Conservation (phyloP, 495 filamentous ascomycete genomes). For the Trichoderma asperelloides region DNA sequence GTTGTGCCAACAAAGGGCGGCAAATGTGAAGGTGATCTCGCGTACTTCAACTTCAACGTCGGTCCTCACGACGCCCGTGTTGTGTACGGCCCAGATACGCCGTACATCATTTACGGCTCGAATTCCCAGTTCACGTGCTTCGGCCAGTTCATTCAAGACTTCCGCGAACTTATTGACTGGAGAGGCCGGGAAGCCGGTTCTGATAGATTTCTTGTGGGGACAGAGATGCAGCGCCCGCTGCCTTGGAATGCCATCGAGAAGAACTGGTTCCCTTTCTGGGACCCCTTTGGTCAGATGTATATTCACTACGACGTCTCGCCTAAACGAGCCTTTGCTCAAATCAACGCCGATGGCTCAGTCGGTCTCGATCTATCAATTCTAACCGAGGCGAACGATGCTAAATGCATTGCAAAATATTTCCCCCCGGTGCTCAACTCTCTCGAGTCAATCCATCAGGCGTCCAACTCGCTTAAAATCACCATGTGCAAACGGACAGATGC, state of each 20-base stretch:
- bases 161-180: constrained; percentile 38
- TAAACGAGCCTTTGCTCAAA: constrained; percentile 33
- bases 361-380: constrained; percentile 30
- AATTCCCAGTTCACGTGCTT: constrained; percentile 43
- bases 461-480: constrained; percentile 45
- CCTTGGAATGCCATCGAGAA: constrained; percentile 37
- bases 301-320: constrained; percentile 42
- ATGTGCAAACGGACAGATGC: constrained; percentile 40
- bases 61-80: constrained; percentile 46
- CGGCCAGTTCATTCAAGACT: constrained; percentile 43
- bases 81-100: constrained; percentile 39
- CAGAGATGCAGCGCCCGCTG: constrained; percentile 38
- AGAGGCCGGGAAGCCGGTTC: constrained; percentile 12
- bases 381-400: constrained; percentile 22
- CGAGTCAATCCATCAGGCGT: constrained; percentile 47
- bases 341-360: constrained; percentile 30
- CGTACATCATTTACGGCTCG: constrained; percentile 41
- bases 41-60: constrained; percentile 24
- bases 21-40: constrained; percentile 33
- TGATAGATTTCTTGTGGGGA: constrained; percentile 26
- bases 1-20: constrained; percentile 31
- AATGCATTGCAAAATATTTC: constrained; percentile 33
- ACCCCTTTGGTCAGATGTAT: constrained; percentile 31
- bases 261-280: constrained; percentile 52
- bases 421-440: constrained; percentile 20